phyloP scores from a whole-genome alignment of 2,329 filamentous ascomycete genomes.

The Pseudocercospora crystallina region DNA sequence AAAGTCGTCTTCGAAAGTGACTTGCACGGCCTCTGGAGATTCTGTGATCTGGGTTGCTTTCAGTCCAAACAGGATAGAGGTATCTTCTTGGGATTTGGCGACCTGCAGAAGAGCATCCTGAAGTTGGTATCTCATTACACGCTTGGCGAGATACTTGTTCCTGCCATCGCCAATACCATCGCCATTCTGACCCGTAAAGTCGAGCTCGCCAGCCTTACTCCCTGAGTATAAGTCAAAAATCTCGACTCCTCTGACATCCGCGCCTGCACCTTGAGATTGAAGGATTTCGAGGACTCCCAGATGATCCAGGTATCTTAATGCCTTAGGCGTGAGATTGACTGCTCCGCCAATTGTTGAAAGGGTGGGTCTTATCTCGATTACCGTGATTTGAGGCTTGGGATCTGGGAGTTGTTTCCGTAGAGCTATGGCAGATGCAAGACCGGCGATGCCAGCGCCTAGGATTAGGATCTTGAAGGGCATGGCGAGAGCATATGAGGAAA shows the following conservation, averaged over 20 bases:
- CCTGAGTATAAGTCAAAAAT: constrained; percentile 7
- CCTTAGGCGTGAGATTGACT: constrained; percentile 15
- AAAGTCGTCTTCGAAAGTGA: constrained; percentile 50
- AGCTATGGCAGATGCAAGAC: constrained; percentile 25
- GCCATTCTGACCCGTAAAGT: constrained; percentile 7
- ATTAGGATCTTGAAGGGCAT: constrained; percentile 20
- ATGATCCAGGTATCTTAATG: constrained; percentile 15
- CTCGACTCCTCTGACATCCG: constrained; percentile 10
- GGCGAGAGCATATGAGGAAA: background rate
- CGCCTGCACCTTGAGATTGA: background rate
- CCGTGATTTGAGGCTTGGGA: constrained; percentile 3
- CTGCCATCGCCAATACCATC: constrained; percentile 4
- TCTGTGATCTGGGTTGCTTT: constrained; percentile 33
- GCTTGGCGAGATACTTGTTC: constrained; percentile 7
- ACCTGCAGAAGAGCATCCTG: constrained; percentile 7
- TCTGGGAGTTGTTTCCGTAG: constrained; percentile 33
- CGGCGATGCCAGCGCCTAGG: constrained; percentile 30
- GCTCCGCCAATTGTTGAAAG: constrained; percentile 16
- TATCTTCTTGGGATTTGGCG: background rate
- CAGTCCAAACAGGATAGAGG: constrained; percentile 43
- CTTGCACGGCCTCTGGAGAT: constrained; percentile 40
- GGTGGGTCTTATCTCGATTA: constrained; percentile 5
- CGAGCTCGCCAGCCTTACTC: constrained; percentile 6
- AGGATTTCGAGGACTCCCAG: constrained; percentile 7
- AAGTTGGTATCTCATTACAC: constrained; percentile 2